These are phyloP conservation scores for Vigna angularis DNA, from an alignment of 306 rosid genomes.

Conservation along the genomic window DNA sequence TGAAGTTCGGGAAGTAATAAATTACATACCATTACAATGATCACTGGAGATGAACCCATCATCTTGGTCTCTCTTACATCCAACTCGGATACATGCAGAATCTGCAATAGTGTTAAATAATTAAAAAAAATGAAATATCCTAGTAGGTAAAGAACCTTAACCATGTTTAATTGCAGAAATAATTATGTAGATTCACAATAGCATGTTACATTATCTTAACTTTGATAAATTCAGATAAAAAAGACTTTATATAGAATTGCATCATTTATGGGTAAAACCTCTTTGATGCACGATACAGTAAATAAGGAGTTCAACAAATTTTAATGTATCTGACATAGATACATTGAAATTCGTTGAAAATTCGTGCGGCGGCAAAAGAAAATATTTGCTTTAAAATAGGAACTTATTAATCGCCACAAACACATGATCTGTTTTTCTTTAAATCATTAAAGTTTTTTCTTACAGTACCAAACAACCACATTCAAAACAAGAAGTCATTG, in stretches of 20 bases:
- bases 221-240: neutral
- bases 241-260: neutral
- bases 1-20: conserved; percentile 11
- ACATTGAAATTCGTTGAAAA: too few relatives aligned
- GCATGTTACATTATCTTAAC: neutral
- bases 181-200: neutral
- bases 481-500: conserved; percentile 22
- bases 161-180: conserved; percentile 7
- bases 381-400: too few relatives aligned
- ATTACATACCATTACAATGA: conserved; percentile 67
- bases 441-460: too few relatives aligned
- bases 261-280: conserved; percentile 17
- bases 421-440: too few relatives aligned
- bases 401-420: too few relatives aligned
- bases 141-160: conserved; percentile 31
- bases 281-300: too few relatives aligned
- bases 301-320: too few relatives aligned
- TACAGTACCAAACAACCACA: neutral
- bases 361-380: too few relatives aligned
- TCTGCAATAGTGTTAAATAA: conserved; percentile 56
- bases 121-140: neutral
- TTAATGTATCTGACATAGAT: too few relatives aligned
- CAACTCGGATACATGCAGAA: conserved; percentile 83
- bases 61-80: conserved; percentile 86
- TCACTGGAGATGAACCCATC: conserved; percentile 78